A percentile compares a stretch with the other conserved stretches of the same genome.
Evolutionary conservation across 495 filamentous ascomycete species (phyloP).

Genomic region (Tuber borchii): DNA sequence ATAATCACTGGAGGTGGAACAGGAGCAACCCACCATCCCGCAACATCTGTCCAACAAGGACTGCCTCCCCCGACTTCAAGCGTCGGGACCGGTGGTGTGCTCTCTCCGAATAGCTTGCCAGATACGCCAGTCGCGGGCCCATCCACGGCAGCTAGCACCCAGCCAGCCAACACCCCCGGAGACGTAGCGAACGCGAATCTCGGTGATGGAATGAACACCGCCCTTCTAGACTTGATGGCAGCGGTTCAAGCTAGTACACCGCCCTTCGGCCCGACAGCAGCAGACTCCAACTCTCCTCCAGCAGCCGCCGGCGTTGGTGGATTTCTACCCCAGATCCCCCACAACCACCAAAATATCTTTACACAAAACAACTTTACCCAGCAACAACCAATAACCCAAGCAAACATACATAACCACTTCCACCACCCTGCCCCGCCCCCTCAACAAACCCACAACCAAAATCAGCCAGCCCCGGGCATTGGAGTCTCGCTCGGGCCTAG

Average conservation of each 20-base stretch:
- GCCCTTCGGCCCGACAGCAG: neutral
- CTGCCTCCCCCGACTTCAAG: neutral
- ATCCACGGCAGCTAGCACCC: neutral
- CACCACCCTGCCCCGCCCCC: neutral
- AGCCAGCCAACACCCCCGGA: neutral
- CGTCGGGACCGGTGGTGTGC: neutral
- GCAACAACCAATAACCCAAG: neutral
- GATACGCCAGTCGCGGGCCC: neutral
- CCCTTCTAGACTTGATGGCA: slow-evolving; percentile 1
- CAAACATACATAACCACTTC: neutral
- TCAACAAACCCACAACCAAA: slow-evolving; percentile 18
- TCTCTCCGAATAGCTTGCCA: neutral
- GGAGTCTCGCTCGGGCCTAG: slow-evolving; percentile 19
- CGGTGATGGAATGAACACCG: neutral
- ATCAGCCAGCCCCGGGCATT: neutral
- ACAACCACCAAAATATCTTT: neutral
- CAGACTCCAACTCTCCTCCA: neutral
- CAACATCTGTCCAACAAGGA: neutral
- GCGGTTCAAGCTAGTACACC: neutral
- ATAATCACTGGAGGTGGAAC: neutral
- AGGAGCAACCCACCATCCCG: neutral
- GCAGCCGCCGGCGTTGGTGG: neutral
- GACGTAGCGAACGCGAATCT: neutral
- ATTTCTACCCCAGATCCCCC: neutral
- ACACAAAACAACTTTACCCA: neutral